phyloP scores from a whole-genome alignment of 2,329 filamentous ascomycete genomes.

The Mycogone perniciosa region DNA sequence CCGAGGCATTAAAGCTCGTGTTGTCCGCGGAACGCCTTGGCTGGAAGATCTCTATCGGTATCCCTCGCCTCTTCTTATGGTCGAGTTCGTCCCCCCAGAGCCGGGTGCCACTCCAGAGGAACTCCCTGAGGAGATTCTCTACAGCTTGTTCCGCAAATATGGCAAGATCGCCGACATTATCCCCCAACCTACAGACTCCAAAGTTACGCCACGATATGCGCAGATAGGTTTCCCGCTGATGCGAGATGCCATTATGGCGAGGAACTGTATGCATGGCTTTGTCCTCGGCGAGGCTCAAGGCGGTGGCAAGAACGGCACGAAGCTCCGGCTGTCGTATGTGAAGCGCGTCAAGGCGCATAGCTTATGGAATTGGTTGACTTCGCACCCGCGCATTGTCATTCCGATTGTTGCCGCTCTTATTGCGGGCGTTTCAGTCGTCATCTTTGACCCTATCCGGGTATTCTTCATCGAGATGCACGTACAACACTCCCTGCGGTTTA shows the following conservation, averaged over 20 bases:
- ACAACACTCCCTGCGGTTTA: constrained; percentile 66
- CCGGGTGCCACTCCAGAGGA: constrained; percentile 69
- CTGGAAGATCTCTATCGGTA: constrained; percentile 84
- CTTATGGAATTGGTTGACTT: constrained; percentile 81
- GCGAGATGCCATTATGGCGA: constrained; percentile 76
- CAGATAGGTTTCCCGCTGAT: constrained; percentile 68
- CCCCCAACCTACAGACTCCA: constrained; percentile 78
- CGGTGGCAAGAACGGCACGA: constrained; percentile 69
- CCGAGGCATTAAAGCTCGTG: constrained; percentile 58
- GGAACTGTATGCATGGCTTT: constrained; percentile 87
- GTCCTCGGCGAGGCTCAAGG: constrained; percentile 61
- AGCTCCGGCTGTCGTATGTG: constrained; percentile 78
- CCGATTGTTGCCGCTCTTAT: constrained; percentile 74
- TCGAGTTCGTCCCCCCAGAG: constrained; percentile 75
- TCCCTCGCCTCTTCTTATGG: constrained; percentile 66
- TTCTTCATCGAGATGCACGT: constrained; percentile 90
- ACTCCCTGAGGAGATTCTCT: constrained; percentile 78
- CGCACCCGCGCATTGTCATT: constrained; percentile 81
- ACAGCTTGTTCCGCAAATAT: constrained; percentile 80
- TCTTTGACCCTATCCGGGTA: constrained; percentile 91
- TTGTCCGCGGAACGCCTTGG: constrained; percentile 85
- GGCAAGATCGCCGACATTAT: constrained; percentile 85
- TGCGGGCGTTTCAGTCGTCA: constrained; percentile 73
- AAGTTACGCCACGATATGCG: constrained; percentile 73
- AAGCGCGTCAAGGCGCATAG: constrained; percentile 68